phyloP scores from a whole-genome alignment of 1,139 yeast genomes.

The Blastobotrys ciferrii region DNA sequence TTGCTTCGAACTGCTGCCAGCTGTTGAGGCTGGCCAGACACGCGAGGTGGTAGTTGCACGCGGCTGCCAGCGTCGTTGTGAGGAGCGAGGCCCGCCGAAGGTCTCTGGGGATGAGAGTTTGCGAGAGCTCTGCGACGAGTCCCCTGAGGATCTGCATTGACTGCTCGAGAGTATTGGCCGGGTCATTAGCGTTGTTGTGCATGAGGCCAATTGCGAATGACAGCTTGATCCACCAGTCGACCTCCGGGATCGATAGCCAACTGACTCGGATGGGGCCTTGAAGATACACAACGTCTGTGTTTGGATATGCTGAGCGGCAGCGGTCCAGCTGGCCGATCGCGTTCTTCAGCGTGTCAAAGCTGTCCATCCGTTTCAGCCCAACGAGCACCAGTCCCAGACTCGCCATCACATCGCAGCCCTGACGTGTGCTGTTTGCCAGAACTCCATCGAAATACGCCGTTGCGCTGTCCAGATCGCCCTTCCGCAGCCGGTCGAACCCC shows the following conservation, averaged over 20 bases:
- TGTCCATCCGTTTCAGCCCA: not conserved
- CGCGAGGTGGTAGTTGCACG: slow-evolving; percentile 3
- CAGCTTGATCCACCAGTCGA: slow-evolving; percentile 4
- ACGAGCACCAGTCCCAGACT: not conserved
- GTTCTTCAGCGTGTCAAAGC: not conserved
- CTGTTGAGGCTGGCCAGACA: not conserved
- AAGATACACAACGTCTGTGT: not conserved
- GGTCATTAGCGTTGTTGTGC: not conserved
- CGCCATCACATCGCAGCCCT: not conserved
- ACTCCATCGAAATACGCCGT: not conserved
- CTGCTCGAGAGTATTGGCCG: not conserved
- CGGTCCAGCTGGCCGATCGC: not conserved
- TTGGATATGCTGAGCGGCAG: not conserved
- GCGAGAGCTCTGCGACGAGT: not conserved
- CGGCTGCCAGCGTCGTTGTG: not conserved
- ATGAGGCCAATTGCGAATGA: not conserved
- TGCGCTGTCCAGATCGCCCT: slow-evolving; percentile 1
- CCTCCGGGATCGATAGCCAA: slow-evolving; percentile 2
- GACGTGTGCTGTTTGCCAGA: not conserved
- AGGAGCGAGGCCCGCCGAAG: not conserved
- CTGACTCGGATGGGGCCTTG: not conserved
- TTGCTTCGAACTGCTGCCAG: not conserved
- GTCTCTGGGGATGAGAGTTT: not conserved
- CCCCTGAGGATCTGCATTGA: not conserved
- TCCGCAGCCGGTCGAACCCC: slow-evolving; percentile 5